Base-by-base conservation (phyloP, 106 monocot genomes). In the Acorus calamus region DNA sequence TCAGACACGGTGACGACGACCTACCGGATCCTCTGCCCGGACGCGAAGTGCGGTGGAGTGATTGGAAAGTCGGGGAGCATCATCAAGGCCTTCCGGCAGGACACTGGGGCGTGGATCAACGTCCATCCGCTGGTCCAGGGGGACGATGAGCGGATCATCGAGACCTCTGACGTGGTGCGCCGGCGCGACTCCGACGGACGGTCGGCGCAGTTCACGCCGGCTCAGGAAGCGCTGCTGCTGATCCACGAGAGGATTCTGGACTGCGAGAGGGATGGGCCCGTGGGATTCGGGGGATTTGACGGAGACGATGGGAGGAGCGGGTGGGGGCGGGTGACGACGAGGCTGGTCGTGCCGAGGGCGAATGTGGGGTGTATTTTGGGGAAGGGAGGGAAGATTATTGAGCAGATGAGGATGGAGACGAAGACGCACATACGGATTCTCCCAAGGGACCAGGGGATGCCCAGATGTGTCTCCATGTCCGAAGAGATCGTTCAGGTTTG, bases 371-470 rank as follows among this genome's bases (percentile, higher is more conserved):
- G 98, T 56, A 69, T 98, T 73, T 63, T 98, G 67, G 98, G 98
- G 2, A 92, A 85, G 59, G 92, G 92, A 6, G 98, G 98, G 49
- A 92, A 98, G 72, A 98, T 98, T 52, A 98, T 98, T 14, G 98
- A 98, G 79, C 91, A 88, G 62, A 98, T 98, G 98, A 83, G 92
- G 73, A 88, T 83, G 11, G 98, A 98, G 73, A 98, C 98, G 14
- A 85, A 77, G 80, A 92, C 98, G 10, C 98, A 92, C 69, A 98
- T 98, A 47, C 58, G 98, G 63, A 88, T 98, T 50, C 62, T 98
- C 66, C 92, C 98, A 0, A 78, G 98, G 42, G 98, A 98, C 61
- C 83, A 85, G 48, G 65, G 77, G 65, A 87, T 85, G 6, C 98
- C 92, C 2, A 69, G 78, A 48, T 92, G 98, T 41, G 92, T 98